Evolutionary conservation across 2,329 filamentous ascomycete genomes (phyloP), one percentile per base, ranked within the genome.

Genomic region (Diaporthe destruens): DNA sequence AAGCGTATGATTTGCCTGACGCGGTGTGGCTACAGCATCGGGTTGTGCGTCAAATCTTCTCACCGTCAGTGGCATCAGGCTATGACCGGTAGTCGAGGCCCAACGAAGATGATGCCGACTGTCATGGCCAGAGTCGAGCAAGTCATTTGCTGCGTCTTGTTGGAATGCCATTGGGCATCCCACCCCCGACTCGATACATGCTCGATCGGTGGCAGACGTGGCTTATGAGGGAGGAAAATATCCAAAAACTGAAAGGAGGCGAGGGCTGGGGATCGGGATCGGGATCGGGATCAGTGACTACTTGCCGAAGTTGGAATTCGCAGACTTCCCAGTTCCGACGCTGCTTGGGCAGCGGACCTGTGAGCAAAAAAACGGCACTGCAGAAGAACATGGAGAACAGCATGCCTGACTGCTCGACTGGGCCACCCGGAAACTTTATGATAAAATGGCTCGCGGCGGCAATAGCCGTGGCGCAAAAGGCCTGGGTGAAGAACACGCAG

Each of bases 251-350:
- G 44, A 18, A 20, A 47, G 44, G 7, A 14, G 14, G 7, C 8
- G 7, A n/a, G 20, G 44, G 20, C 44, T 47, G 7, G 20, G 42
- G 20, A 16, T 42, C 2, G 3, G 39, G 39, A 42, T 42, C 34
- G n/a, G n/a, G 12, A 1, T 36, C 9, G 9, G 8, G 2, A 11
- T 11, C 1, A 2, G 34, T n/a, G n/a, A n/a, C n/a, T n/a, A n/a
- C n/a, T n/a, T n/a, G 36, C 36, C 36, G 9, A 39, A 39, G 2
- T 39, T 39, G 36, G 36, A 12, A 39, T 39, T 42, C 5, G 6
- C 14, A 42, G 39, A 42, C 39, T 39, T 39, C n/a, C n/a, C n/a
- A n/a, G 36, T 39, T 39, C 36, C 36, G 11, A 39, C 36, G 34
- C 34, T 36, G 34, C 8, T 16, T 2, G 39, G 3, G 39, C 39